Base-by-base conservation (phyloP, 2,329 filamentous ascomycete genomes). In the Ophidiomyces ophidiicola region DNA sequence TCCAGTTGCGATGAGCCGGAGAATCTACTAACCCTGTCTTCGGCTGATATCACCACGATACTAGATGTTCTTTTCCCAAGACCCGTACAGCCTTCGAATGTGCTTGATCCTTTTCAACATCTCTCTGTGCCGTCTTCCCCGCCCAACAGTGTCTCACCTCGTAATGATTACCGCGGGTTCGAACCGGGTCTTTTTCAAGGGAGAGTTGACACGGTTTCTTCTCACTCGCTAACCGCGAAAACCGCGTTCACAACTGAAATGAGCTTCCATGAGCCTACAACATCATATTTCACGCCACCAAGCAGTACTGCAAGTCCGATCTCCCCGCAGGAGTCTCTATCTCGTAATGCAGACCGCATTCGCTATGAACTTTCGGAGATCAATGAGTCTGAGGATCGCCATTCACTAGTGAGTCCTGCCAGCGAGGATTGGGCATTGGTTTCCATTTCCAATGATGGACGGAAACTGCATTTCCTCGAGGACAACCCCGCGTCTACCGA, bases 341-440 rank as follows among this genome's bases (percentile, higher is more conserved):
- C 44, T 18, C 57, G 55, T 33, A 56, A 52, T 39, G 60, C 59
- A 20, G 58, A 62, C 43, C 53, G 57, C 15, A 61, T 64, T 33
- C 60, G 60, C 24, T 62, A 62, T 36, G 61, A 64, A 44, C 29
- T 64, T 19, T 59, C 54, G 7, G 61, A 60, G 37, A 40, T 61
- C 39, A 52, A 54, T 23, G 60, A 61, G 33, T 53, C 54, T 7
- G 55, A 56, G 33, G 53, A 54, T 37, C 58, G 56, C 14, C 78
- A 85, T 10, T 71, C 67, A 8, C 67, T 78, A 12, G 74, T 77
- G 39, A 82, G 90, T 51, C 84, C 84, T 6, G 88, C 82, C 45
- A 78, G 80, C 1, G 85, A 92, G 59, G 71, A 79, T 41, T 93
- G 85, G 85, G 74, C 81, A 3, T 78, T 90, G 5, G 64, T 92